A percentile compares a stretch with the other conserved stretches of the same genome.
phyloP scores from a whole-genome alignment of 2,329 filamentous ascomycete species.

The Dothideomycetes sp. region DNA sequence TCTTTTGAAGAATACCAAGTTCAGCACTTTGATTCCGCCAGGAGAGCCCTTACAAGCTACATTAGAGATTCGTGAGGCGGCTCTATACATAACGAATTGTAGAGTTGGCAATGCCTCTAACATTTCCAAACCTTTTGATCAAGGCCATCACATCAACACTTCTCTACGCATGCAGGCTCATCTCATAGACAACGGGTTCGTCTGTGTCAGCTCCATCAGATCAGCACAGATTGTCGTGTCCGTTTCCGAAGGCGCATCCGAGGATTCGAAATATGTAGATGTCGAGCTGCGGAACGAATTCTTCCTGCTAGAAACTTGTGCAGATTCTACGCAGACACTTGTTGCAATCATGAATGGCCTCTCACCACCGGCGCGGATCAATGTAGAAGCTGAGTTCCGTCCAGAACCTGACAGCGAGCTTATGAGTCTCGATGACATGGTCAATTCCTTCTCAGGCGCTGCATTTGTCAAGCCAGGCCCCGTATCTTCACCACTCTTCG shows the following conservation, averaged over 20 bases:
- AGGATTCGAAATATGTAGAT: constrained; percentile 59
- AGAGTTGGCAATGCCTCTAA: constrained; percentile 16
- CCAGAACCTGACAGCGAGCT: constrained; percentile 51
- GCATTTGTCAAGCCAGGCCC: constrained; percentile 58
- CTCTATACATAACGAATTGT: constrained; percentile 75
- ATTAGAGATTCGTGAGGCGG: constrained; percentile 68
- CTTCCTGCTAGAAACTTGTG: constrained; percentile 86
- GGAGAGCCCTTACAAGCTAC: constrained; percentile 54
- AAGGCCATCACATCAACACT: constrained; percentile 2
- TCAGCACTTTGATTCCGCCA: constrained; percentile 59
- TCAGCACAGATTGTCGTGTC: constrained; percentile 62
- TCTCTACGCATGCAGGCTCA: constrained; percentile 32
- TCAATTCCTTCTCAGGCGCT: constrained; percentile 83
- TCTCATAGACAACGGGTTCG: constrained; percentile 60
- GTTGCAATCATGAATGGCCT: constrained; percentile 70
- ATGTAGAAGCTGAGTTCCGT: constrained; percentile 73
- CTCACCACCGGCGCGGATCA: constrained; percentile 73
- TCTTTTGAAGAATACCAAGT: constrained; percentile 66
- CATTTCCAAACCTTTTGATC: not conserved
- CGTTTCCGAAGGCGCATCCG: constrained; percentile 46
- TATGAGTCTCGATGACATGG: constrained; percentile 74
- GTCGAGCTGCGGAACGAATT: constrained; percentile 78
- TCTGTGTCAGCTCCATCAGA: constrained; percentile 79
- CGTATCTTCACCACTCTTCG: constrained; percentile 46
- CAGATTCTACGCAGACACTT: constrained; percentile 91